Conservation (phyloP, 1,284 basidiomycete species). For the Laetiporus sulphureus region DNA sequence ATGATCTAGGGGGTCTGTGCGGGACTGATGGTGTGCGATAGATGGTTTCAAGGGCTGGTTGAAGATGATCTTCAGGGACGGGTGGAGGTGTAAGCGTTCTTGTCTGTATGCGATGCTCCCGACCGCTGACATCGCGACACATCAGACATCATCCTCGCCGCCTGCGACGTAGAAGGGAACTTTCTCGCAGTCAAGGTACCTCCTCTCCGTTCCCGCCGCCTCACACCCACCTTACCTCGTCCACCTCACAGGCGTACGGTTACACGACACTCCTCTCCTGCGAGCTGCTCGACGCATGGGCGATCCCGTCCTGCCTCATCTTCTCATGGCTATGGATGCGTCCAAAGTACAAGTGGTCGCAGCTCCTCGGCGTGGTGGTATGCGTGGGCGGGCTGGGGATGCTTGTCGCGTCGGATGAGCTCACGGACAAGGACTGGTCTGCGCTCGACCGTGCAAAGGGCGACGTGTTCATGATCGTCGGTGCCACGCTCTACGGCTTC, state of each 20-base stretch:
- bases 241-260: slow-evolving; percentile 55
- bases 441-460: slow-evolving; percentile 65
- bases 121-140: too few species aligned
- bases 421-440: slow-evolving; percentile 67
- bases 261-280: slow-evolving; percentile 83
- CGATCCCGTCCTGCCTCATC: slow-evolving; percentile 79
- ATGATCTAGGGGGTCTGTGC: too few species aligned
- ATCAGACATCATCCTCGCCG: slow-evolving; percentile 68
- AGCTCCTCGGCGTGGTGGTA: slow-evolving; percentile 67
- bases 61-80: slow-evolving; percentile 63
- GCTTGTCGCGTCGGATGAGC: slow-evolving; percentile 65
- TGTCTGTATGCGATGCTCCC: too few species aligned
- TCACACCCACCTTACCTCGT: background rate
- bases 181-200: slow-evolving; percentile 72
- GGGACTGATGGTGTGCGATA: too few species aligned
- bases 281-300: slow-evolving; percentile 86
- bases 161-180: slow-evolving; percentile 80
- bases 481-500: slow-evolving; percentile 80
- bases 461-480: slow-evolving; percentile 82
- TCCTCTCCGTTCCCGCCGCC: background rate
- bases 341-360: slow-evolving; percentile 75
- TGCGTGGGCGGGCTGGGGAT: slow-evolving; percentile 73
- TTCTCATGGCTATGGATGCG: slow-evolving; percentile 80
- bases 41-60: slow-evolving; percentile 78
- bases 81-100: slow-evolving; percentile 86